A percentile compares a stretch with the other conserved stretches of the same genome.
phyloP scores from a whole-genome alignment of 2,329 filamentous ascomycete genomes.

The Dothideomycetes sp. region DNA sequence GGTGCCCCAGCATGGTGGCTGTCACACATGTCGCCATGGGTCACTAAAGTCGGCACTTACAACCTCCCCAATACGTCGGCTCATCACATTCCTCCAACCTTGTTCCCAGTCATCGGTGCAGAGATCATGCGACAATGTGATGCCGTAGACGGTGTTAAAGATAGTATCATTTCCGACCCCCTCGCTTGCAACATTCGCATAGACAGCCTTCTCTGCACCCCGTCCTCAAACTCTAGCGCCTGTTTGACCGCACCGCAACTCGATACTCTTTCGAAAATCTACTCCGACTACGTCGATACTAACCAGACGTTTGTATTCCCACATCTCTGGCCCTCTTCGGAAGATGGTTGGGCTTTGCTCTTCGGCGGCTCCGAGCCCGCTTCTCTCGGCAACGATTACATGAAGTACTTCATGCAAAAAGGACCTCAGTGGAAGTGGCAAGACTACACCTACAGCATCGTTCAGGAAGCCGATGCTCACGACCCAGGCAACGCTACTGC shows the following conservation, averaged over 20 bases:
- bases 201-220: constrained; percentile 32
- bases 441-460: constrained; percentile 31
- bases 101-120: constrained; percentile 38
- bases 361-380: constrained; percentile 31
- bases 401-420: constrained; percentile 34
- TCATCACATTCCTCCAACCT: constrained; percentile 34
- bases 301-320: constrained; percentile 36
- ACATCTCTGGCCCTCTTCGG: constrained; percentile 30
- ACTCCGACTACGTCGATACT: constrained; percentile 32
- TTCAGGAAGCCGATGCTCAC: constrained; percentile 30
- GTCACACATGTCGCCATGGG: constrained; percentile 38
- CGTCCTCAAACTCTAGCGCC: constrained; percentile 17
- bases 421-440: constrained; percentile 32
- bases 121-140: constrained; percentile 46
- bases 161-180: constrained; percentile 43
- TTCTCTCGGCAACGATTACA: constrained; percentile 30
- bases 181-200: constrained; percentile 38
- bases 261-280: constrained; percentile 33
- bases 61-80: constrained; percentile 39
- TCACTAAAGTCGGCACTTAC: constrained; percentile 37
- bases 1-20: constrained; percentile 46
- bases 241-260: constrained; percentile 40
- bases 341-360: constrained; percentile 29
- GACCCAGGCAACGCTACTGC: constrained; percentile 44
- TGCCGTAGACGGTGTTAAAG: constrained; percentile 38